Percentiles rank a stretch among this genome's conserved stretches.
These are phyloP conservation scores for Euphorbia lathyris DNA, from an alignment of 345 rosid species.

Conservation along the genomic window DNA sequence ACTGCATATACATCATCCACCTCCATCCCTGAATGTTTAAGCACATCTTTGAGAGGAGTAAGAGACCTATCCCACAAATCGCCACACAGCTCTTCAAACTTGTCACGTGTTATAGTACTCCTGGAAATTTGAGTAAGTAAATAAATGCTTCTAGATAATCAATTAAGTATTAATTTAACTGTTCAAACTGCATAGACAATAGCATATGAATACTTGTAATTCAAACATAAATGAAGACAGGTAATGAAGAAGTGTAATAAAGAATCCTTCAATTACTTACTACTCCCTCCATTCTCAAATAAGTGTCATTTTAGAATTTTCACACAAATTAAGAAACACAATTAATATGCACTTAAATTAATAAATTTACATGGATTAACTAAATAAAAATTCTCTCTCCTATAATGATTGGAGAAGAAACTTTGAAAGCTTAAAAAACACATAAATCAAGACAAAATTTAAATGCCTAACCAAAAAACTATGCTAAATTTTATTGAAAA, in stretches of 20 bases:
- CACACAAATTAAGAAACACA: too few relatives aligned
- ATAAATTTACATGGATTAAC: too few relatives aligned
- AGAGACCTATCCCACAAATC: conserved; percentile 95
- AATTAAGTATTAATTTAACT: conserved; percentile 5
- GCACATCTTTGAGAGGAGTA: conserved; percentile 70
- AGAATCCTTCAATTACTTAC: not conserved
- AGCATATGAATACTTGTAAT: not conserved
- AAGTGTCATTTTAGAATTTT: too few relatives aligned
- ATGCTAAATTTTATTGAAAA: too few relatives aligned
- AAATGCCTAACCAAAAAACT: too few relatives aligned
- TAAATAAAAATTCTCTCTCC: too few relatives aligned
- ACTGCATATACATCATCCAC: conserved; percentile 79
- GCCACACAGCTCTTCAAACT: conserved; percentile 92
- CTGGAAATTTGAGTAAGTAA: conserved; percentile 39
- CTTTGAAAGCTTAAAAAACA: too few relatives aligned
- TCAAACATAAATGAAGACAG: not conserved
- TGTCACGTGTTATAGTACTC: conserved; percentile 93
- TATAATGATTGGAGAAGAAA: too few relatives aligned
- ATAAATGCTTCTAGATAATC: not conserved
- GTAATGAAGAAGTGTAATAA: not conserved
- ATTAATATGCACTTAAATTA: too few relatives aligned
- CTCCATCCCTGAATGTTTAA: conserved; percentile 70
- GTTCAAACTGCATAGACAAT: not conserved
- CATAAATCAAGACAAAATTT: too few relatives aligned
- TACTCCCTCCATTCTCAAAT: too few relatives aligned